Evolutionary conservation across 768 basidiomycete genomes (phyloP).

Genomic region (Trametes punicea): DNA sequence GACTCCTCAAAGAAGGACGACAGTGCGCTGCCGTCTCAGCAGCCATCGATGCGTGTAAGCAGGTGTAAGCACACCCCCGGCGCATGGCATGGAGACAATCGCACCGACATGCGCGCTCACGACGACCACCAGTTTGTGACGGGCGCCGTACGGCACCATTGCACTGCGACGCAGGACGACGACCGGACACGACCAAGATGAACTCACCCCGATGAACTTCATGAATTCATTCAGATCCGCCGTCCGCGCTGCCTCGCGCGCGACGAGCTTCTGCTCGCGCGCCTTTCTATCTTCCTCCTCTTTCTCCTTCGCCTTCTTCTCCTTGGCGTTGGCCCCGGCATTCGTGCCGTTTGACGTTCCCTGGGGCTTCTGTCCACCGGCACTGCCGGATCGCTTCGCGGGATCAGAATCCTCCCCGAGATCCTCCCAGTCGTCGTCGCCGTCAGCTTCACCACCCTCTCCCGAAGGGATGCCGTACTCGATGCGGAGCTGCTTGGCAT

Average conservation of each 20-base stretch:
- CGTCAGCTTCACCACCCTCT: neutral
- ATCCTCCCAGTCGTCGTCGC: neutral
- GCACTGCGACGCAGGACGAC: too few species aligned
- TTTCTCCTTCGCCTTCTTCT: neutral
- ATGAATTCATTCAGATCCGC: conserved; percentile 20
- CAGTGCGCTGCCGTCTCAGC: too few species aligned
- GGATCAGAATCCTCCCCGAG: neutral
- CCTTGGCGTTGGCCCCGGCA: neutral
- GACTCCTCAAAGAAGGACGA: too few species aligned
- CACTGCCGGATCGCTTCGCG: too few species aligned
- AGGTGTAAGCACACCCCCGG: too few species aligned
- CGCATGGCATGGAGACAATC: too few species aligned
- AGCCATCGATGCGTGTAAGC: too few species aligned
- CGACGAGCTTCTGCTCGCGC: neutral
- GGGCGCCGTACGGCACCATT: too few species aligned
- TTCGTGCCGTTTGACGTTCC: neutral
- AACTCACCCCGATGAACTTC: conserved; percentile 21
- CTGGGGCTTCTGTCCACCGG: neutral
- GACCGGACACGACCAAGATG: neutral
- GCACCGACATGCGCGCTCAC: too few species aligned
- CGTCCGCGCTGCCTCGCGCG: neutral
- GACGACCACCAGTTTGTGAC: too few species aligned
- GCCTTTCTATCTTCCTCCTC: neutral
- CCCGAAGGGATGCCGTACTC: conserved; percentile 41
- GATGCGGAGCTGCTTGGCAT: conserved; percentile 38